A percentile compares a stretch with the other conserved stretches of the same genome.
Conservation (phyloP, 805 yeast species). For the Candida peoriensis region DNA sequence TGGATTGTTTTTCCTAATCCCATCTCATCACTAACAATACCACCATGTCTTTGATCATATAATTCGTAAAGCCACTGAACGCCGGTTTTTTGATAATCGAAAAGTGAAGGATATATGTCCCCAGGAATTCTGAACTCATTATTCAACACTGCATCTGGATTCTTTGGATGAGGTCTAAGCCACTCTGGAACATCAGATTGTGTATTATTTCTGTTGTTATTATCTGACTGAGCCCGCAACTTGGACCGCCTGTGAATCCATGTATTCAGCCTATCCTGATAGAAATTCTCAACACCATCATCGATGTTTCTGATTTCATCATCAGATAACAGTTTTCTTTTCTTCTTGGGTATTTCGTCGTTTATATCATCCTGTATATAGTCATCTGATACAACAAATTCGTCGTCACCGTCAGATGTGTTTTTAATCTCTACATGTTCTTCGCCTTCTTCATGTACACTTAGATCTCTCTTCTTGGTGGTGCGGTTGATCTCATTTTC, state of each 20-base stretch:
- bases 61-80: conserved; percentile 98
- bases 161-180: conserved; percentile 70
- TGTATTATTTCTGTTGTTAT: conserved; percentile 15
- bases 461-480: conserved; percentile 12
- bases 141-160: conserved; percentile 70
- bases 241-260: conserved; percentile 57
- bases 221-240: conserved; percentile 31
- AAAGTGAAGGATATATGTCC: conserved; percentile 78
- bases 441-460: conserved; percentile 15
- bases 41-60: conserved; percentile 86
- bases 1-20: conserved; percentile 96
- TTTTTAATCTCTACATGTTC: conserved; percentile 10
- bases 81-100: conserved; percentile 93
- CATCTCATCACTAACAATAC: conserved; percentile 97
- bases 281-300: conserved; percentile 74
- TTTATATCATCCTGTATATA: conserved; percentile 12
- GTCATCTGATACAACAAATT: conserved; percentile 6
- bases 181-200: conserved; percentile 45
- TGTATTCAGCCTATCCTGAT: conserved; percentile 49
- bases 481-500: conserved; percentile 7
- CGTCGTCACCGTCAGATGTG: conserved; percentile 12
- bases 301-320: conserved; percentile 48
- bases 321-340: conserved; percentile 17
- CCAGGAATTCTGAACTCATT: conserved; percentile 78
- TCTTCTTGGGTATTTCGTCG: conserved; percentile 10